A percentile compares a stretch with the other conserved stretches of the same genome.
phyloP scores from a whole-genome alignment of 208 protist genomes.

The Crithidia brevicula region DNA sequence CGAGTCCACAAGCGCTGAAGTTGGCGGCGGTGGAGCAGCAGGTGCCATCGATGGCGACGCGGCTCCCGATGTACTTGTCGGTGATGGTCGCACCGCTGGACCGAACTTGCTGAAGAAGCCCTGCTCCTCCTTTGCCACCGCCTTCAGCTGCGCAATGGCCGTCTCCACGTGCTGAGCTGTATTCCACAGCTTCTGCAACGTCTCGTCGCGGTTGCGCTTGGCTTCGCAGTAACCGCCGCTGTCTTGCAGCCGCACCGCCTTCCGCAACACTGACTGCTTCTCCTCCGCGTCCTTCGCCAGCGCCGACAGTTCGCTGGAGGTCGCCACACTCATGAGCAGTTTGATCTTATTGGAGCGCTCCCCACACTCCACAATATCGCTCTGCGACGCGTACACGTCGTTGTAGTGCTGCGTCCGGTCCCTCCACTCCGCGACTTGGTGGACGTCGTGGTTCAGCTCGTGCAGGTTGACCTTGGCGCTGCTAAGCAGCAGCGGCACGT shows the following conservation, averaged over 20 bases:
- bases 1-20: background rate
- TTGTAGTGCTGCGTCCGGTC: conserved; percentile 19
- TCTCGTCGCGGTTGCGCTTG: conserved; percentile 44
- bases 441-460: conserved; percentile 9
- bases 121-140: conserved; percentile 53
- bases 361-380: conserved; percentile 45
- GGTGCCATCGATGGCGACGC: background rate
- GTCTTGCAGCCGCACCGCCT: conserved; percentile 40
- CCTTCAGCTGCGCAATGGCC: conserved; percentile 46
- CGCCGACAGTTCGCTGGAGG: conserved; percentile 35
- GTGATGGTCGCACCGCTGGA: background rate
- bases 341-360: conserved; percentile 37
- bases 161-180: conserved; percentile 34
- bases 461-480: conserved; percentile 7
- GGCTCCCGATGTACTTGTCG: background rate
- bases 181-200: conserved; percentile 46
- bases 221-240: conserved; percentile 41
- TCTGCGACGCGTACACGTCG: conserved; percentile 18
- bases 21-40: background rate
- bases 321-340: conserved; percentile 49
- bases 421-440: conserved; percentile 3
- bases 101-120: conserved; percentile 45
- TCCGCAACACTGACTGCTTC: conserved; percentile 49
- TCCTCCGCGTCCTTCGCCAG: conserved; percentile 42
- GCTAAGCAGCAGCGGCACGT: background rate